Evolutionary conservation across 805 yeast species (phyloP), one percentile per base, ranked within the genome.

Genomic region (Teunomyces kruisii): DNA sequence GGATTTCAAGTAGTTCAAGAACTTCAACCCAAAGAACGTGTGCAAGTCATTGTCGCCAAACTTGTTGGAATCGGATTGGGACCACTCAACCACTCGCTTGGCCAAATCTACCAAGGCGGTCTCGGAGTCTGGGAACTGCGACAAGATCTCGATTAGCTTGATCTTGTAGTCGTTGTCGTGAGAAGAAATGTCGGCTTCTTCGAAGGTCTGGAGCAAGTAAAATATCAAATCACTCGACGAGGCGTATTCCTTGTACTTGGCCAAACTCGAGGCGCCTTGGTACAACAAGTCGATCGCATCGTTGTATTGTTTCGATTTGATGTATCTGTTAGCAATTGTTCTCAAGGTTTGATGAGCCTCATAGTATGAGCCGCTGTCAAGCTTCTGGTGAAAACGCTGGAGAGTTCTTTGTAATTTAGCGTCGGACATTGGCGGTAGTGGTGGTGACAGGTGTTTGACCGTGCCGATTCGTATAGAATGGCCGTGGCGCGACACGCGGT

Each of bases 301-400:
- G 2, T 66, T 69, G 61, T 77, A 88, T 47, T 84, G 80, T 48
- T 81, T 80, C 17, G 82, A 61, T 51, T 87, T 80, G 35, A 86
- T 84, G 58, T 87, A 86, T 59, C 99, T 76, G 53, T 90, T 90
- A 33, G 88, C 87, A 43, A 92, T 86, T 5, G 98, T 89, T 58
- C 97, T 75, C 42, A 94, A 75, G 0, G 96, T 91, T 65, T 94
- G 98, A 62, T 92, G 97, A 0, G 98, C 98, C 62, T 94, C 99
- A 62, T 92, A 92, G 68, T 76, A 89, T 44, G 90, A 86, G 2
- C 88, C 88, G 40, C 76, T 76, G 41, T 76, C 79, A 51, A 92
- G 84, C 56, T 86, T 83, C 36, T 72, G 76, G 57, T 83, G 79
- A 68, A 85, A 86, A 52, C 94, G 70, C 16, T 75, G 80, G 37